Evolutionary conservation across 805 yeast species (phyloP).

Genomic region (Monosporozyma aerobia): DNA sequence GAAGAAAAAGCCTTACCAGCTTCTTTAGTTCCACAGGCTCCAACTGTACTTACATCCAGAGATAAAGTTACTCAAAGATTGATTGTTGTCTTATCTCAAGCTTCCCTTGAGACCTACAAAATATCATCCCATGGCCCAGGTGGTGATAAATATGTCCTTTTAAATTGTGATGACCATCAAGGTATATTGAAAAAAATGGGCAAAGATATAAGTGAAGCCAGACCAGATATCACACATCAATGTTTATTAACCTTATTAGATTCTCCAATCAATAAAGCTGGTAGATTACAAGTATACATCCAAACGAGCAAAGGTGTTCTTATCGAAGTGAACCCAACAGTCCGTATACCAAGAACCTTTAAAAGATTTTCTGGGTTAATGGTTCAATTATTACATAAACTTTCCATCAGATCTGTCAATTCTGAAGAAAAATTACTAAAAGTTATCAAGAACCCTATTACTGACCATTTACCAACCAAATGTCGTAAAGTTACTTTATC

Average conservation of each 20-base stretch:
- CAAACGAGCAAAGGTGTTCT: constrained; percentile 93
- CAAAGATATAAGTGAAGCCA: constrained; percentile 92
- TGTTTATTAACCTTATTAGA: constrained; percentile 89
- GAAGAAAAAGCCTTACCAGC: constrained; percentile 44
- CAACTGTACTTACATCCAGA: constrained; percentile 66
- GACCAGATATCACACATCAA: constrained; percentile 99
- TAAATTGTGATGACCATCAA: constrained; percentile 98
- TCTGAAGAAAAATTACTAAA: constrained; percentile 88
- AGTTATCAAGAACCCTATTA: constrained; percentile 93
- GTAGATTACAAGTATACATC: constrained; percentile 90
- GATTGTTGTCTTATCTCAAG: constrained; percentile 91
- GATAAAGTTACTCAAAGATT: constrained; percentile 83
- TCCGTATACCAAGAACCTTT: constrained; percentile 96
- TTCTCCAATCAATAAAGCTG: constrained; percentile 97
- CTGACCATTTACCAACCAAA: constrained; percentile 93
- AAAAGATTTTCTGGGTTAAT: constrained; percentile 94
- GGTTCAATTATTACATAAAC: constrained; percentile 91
- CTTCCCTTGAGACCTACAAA: constrained; percentile 91
- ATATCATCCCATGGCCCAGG: constrained; percentile 68
- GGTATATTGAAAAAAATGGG: constrained; percentile 92
- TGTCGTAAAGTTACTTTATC: constrained; percentile 90
- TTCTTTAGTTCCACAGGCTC: constrained; percentile 79
- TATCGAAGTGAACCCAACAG: constrained; percentile 91
- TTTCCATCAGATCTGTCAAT: constrained; percentile 88
- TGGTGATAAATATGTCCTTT: constrained; percentile 84